Evolutionary conservation across 352 stramenopile species (phyloP).

Genomic region (Phytophthora megakarya): DNA sequence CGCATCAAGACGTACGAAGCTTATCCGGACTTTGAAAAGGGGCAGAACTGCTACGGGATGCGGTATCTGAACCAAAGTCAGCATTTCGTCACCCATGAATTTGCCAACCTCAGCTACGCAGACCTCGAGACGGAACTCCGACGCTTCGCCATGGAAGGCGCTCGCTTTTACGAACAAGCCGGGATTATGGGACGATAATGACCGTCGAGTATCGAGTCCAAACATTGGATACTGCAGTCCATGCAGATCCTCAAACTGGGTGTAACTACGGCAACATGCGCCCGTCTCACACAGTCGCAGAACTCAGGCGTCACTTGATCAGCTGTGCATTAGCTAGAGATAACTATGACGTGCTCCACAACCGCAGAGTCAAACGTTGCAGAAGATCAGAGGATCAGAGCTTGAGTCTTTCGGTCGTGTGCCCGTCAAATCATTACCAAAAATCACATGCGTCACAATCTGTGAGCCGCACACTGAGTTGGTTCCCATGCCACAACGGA

Average conservation of each 20-base stretch:
- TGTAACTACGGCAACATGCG: background rate
- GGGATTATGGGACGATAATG: slow-evolving; percentile 23
- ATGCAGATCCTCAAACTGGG: too few relatives aligned
- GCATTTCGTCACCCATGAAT: slow-evolving; percentile 43
- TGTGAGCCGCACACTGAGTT: slow-evolving; percentile 1
- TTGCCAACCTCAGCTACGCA: slow-evolving; percentile 38
- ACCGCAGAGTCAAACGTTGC: slow-evolving; percentile 6
- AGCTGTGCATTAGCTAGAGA: background rate
- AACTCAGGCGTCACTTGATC: too few relatives aligned
- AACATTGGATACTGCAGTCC: background rate
- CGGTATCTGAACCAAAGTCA: slow-evolving; percentile 34
- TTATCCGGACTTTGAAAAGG: slow-evolving; percentile 39
- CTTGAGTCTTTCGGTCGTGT: background rate
- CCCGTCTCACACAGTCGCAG: background rate
- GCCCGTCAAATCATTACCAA: slow-evolving; percentile 18
- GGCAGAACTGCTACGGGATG: slow-evolving; percentile 64
- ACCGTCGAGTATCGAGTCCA: background rate
- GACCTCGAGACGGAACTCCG: slow-evolving; percentile 41
- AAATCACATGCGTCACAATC: slow-evolving; percentile 23
- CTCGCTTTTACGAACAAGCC: slow-evolving; percentile 26
- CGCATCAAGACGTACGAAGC: slow-evolving; percentile 55
- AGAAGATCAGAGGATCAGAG: background rate
- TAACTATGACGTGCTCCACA: background rate
- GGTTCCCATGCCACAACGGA: slow-evolving; percentile 16
- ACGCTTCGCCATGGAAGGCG: slow-evolving; percentile 39